These are phyloP conservation scores for Vigna nakashimae DNA, from an alignment of 306 rosid species.

Conservation along the genomic window DNA sequence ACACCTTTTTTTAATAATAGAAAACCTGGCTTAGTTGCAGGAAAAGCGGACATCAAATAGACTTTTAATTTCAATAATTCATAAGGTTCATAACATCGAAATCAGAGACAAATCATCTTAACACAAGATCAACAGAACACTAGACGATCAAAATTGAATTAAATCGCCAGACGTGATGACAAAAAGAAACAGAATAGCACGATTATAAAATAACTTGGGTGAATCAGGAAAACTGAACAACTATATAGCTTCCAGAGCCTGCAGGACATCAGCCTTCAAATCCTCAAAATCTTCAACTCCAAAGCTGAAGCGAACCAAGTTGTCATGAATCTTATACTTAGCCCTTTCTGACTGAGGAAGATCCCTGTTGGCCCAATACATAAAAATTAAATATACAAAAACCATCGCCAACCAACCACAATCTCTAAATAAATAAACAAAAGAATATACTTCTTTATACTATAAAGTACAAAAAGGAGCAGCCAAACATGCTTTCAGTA, in stretches of 20 bases:
- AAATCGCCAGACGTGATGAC: constrained; percentile 27
- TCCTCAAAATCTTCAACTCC: constrained; percentile 96
- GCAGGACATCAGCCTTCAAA: constrained; percentile 83
- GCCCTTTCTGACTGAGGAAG: constrained; percentile 85
- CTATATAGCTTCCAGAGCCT: constrained; percentile 80
- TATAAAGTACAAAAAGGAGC: constrained; percentile 1
- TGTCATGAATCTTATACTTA: constrained; percentile 80
- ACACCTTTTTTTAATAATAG: too few relatives aligned
- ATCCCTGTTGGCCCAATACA: constrained; percentile 70
- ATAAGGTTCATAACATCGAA: constrained; percentile 9
- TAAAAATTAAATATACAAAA: not conserved
- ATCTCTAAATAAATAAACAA: not conserved
- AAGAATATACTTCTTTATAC: not conserved
- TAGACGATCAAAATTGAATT: constrained; percentile 46
- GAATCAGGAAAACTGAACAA: constrained; percentile 38
- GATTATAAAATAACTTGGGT: not conserved
- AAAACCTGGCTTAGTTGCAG: too few relatives aligned
- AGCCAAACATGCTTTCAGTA: constrained; percentile 23
- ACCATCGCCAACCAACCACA: not conserved
- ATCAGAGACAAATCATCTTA: constrained; percentile 35
- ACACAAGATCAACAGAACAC: constrained; percentile 27
- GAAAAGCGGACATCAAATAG: too few relatives aligned
- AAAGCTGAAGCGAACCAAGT: constrained; percentile 94
- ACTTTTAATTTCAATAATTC: not conserved
- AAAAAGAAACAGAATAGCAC: not conserved